These are phyloP conservation scores for Pseudocohnilembus persalinus DNA, from an alignment of 169 alveolate species.

Conservation along the genomic window DNA sequence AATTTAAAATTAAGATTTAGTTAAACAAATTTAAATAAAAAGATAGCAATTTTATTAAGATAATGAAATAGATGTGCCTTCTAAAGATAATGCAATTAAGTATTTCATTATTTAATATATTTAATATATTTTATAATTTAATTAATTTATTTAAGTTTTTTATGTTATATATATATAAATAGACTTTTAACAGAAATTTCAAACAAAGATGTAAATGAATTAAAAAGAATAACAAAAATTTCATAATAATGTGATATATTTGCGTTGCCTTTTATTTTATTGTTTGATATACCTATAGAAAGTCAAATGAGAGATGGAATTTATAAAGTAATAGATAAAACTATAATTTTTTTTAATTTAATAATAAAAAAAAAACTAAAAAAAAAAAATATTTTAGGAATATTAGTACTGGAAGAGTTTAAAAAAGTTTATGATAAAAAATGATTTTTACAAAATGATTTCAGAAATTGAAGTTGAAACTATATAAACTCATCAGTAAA, in stretches of 20 bases:
- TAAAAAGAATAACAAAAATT: neutral
- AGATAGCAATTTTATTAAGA: neutral
- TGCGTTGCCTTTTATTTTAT: neutral
- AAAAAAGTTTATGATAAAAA: neutral
- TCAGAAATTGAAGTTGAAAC: neutral
- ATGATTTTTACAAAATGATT: neutral
- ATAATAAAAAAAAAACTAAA: neutral
- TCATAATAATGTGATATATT: neutral
- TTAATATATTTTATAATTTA: too few relatives aligned
- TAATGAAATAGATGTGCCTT: neutral
- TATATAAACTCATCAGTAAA: neutral
- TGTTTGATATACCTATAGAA: neutral
- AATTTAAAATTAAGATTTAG: neutral
- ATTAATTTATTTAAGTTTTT: too few relatives aligned
- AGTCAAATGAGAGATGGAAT: neutral
- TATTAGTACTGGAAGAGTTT: neutral
- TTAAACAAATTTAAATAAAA: too few relatives aligned
- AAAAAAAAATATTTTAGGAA: neutral
- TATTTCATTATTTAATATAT: too few relatives aligned
- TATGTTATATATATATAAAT: too few relatives aligned
- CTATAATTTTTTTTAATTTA: too few relatives aligned
- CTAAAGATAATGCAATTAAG: neutral
- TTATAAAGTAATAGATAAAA: neutral
- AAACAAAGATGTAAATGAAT: neutral
- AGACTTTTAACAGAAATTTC: neutral